phyloP scores from a whole-genome alignment of 352 stramenopile genomes.

The Globisporangium orthogonon region DNA sequence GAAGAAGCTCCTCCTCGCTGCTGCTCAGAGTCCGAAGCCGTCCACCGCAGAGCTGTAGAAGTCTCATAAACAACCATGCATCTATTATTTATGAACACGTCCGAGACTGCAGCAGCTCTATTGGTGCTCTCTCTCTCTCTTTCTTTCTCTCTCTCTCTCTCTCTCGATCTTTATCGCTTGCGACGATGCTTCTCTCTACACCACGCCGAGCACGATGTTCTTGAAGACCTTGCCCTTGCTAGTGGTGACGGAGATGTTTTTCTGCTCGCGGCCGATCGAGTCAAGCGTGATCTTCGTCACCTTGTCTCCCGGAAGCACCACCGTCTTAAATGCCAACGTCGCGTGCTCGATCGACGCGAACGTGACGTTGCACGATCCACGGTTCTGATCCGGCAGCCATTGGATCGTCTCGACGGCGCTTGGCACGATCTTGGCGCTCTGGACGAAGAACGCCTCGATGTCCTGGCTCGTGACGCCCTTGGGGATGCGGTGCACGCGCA shows the following conservation, averaged over 20 bases:
- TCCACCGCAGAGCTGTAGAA: conserved; percentile 23
- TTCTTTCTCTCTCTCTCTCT: neutral
- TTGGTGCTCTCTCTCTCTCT: neutral
- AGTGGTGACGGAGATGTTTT: conserved; percentile 57
- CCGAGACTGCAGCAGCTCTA: too few species aligned
- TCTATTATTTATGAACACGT: conserved; percentile 13
- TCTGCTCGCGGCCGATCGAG: conserved; percentile 61
- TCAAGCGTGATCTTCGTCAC: conserved; percentile 35
- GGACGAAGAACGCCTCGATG: conserved; percentile 66
- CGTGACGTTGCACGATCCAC: conserved; percentile 63
- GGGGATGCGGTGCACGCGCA: conserved; percentile 70
- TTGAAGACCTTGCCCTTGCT: conserved; percentile 63
- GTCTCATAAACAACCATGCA: conserved; percentile 9
- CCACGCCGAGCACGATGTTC: conserved; percentile 46
- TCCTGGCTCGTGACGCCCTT: conserved; percentile 55
- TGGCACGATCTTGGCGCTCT: conserved; percentile 57
- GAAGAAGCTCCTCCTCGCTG: conserved; percentile 40
- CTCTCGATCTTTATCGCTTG: neutral
- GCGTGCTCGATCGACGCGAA: conserved; percentile 65
- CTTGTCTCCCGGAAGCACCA: conserved; percentile 24
- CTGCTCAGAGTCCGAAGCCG: conserved; percentile 16
- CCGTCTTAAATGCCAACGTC: conserved; percentile 56
- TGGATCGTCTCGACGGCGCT: conserved; percentile 56
- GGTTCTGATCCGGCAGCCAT: conserved; percentile 54
- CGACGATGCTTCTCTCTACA: conserved; percentile 8